phyloP scores from a whole-genome alignment of 2,329 filamentous ascomycete genomes.

The Aspergillus niger region DNA sequence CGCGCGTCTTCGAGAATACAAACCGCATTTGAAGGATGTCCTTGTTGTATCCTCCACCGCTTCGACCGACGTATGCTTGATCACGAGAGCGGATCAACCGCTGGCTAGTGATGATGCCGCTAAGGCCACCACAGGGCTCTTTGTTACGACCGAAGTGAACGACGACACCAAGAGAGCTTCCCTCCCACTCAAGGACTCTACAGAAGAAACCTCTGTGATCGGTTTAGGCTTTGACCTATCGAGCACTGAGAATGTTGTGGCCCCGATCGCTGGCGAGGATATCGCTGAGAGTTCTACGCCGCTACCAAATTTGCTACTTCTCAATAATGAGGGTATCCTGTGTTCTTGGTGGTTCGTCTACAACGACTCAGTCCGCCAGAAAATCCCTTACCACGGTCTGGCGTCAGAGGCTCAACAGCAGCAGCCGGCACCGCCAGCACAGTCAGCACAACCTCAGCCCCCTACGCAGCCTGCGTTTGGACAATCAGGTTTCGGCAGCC shows the following conservation, averaged over 20 bases:
- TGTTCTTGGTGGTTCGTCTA: conserved; percentile 92
- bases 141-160: conserved; percentile 62
- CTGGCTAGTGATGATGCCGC: conserved; percentile 63
- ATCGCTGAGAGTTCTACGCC: conserved; percentile 77
- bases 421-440: conserved; percentile 18
- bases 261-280: conserved; percentile 76
- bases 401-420: conserved; percentile 36
- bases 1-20: conserved; percentile 75
- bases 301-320: conserved; percentile 76
- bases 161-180: conserved; percentile 74
- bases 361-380: conserved; percentile 76
- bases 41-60: conserved; percentile 81
- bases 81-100: conserved; percentile 71
- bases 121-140: conserved; percentile 65
- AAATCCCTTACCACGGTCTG: conserved; percentile 72
- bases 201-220: conserved; percentile 73
- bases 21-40: conserved; percentile 76
- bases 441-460: conserved; percentile 17
- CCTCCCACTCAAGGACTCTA: conserved; percentile 67
- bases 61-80: conserved; percentile 73
- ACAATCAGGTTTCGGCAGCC: conserved; percentile 28
- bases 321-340: conserved; percentile 87
- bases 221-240: conserved; percentile 85
- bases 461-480: conserved; percentile 30
- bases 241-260: conserved; percentile 72